Evolutionary conservation across 345 rosid genomes (phyloP), one percentile per base, ranked within the genome.

Genomic region (Alliaria petiolata): DNA sequence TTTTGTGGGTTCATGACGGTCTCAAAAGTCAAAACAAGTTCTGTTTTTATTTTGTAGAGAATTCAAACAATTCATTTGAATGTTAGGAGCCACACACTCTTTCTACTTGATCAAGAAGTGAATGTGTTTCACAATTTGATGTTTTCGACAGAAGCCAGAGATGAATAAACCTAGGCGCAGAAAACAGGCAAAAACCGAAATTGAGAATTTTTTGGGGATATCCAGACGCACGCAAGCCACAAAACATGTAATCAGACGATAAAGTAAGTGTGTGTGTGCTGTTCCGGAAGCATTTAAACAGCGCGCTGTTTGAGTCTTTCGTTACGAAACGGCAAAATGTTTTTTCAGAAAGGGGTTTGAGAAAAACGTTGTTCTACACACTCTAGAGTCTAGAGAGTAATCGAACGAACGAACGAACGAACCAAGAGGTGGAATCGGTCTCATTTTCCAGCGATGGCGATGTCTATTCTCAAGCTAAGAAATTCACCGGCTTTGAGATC

Each of bases 371-470:
- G 26, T 35, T 17, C 8, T 2, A 15, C 19, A 31, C 9, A 5
- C 28, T 3, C 28, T 25, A 25, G 12, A 30, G 36, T 39, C 7
- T 7, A 19, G 0, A 69, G 35, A 42, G 46, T 52, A 7, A 20
- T 20, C 60, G 46, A 59, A 61, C 20, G 50, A 25, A 63, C 10
- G 45, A 39, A 3, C 60, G 46, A 59, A 61, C 20, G 50, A 25
- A 63, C 10, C 53, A 39, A 3, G 61, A 46, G 33, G 2, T 36
- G 13, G 30, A 46, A 42, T 47, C 19, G 4, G 15, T 56, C 34
- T 57, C 53, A 66, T 39, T 47, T 34, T 60, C 36, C 71, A 20
- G 57, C 66, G 40, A 86, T 88, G 98, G 93, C 90, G 51, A 80
- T 91, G 36, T 30, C 79, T 15, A 39, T 87, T 49, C 63, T 80